These are phyloP conservation scores for Fusarium veterinarium DNA, from an alignment of 2,329 filamentous ascomycete species.

Conservation along the genomic window DNA sequence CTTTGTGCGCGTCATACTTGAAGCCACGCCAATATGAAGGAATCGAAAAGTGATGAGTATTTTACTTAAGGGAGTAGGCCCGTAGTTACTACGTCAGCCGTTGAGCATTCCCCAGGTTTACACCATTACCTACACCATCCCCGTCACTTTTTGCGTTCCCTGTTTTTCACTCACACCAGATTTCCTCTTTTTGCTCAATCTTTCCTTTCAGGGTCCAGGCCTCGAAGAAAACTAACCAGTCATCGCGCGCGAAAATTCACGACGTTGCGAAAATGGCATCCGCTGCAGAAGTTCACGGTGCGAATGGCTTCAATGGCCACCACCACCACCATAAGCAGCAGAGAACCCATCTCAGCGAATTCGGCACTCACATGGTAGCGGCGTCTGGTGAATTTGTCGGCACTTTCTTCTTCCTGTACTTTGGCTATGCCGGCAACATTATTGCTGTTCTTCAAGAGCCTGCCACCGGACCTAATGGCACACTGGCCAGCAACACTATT, in stretches of 20 bases:
- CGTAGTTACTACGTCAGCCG: background rate
- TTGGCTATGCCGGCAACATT: slow-evolving; percentile 41
- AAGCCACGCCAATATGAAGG: slow-evolving; percentile 11
- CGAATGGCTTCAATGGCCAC: background rate
- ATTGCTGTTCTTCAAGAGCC: slow-evolving; percentile 33
- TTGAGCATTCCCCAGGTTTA: background rate
- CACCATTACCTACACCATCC: background rate
- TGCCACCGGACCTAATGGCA: slow-evolving; percentile 5
- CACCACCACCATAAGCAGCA: background rate
- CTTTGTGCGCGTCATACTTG: slow-evolving; percentile 21
- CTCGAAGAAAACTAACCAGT: background rate
- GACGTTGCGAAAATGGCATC: slow-evolving; percentile 16
- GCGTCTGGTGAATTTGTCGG: slow-evolving; percentile 38
- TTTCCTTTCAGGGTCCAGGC: background rate
- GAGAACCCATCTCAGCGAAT: slow-evolving; percentile 22
- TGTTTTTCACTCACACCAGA: slow-evolving; percentile 1
- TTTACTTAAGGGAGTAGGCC: background rate
- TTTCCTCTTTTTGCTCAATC: background rate
- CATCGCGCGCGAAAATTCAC: background rate
- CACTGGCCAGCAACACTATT: slow-evolving; percentile 25
- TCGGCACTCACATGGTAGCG: slow-evolving; percentile 36
- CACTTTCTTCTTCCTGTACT: slow-evolving; percentile 41
- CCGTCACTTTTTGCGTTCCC: background rate
- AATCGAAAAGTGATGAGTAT: background rate
- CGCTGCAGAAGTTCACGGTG: background rate